A percentile compares a stretch with the other conserved stretches of the same genome.
Evolutionary conservation across 1,139 yeast species (phyloP).

Genomic region (Debaryomyces robertsiae): DNA sequence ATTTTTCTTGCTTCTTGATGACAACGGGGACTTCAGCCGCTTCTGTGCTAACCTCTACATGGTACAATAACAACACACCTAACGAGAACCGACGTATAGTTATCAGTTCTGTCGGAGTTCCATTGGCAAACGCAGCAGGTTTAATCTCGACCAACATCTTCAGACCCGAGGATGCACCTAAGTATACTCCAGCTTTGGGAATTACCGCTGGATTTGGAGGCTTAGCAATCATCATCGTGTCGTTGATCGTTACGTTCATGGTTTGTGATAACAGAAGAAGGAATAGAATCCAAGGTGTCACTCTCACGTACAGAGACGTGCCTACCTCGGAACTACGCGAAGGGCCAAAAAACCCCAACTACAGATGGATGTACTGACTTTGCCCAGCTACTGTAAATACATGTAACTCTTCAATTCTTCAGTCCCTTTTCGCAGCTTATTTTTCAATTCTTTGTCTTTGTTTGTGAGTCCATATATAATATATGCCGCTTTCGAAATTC

Average conservation of each 20-base stretch:
- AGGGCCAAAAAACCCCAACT: conserved; percentile 49
- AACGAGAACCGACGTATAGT: conserved; percentile 39
- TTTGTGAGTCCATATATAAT: too few species aligned
- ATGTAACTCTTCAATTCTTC: too few species aligned
- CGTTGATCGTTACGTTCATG: conserved; percentile 30
- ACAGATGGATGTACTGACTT: conserved; percentile 47
- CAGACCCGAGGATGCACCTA: conserved; percentile 33
- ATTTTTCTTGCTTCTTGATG: conserved; percentile 40
- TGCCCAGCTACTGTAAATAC: too few species aligned
- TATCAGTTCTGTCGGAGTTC: conserved; percentile 33
- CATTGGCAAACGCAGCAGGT: conserved; percentile 38
- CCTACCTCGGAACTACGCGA: conserved; percentile 46
- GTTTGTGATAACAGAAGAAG: conserved; percentile 44
- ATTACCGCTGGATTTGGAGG: conserved; percentile 39
- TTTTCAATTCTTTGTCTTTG: neutral
- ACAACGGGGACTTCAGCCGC: conserved; percentile 36
- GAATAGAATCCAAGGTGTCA: conserved; percentile 43
- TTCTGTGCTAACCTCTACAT: conserved; percentile 48
- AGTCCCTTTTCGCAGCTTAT: neutral
- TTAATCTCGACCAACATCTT: conserved; percentile 35
- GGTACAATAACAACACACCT: conserved; percentile 56
- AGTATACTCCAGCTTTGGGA: conserved; percentile 34
- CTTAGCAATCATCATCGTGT: conserved; percentile 27
- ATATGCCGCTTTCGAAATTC: too few species aligned
- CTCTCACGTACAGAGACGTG: conserved; percentile 42